These are phyloP conservation scores for Sclerotinia sclerotiorum DNA, from an alignment of 2,329 filamentous ascomycete species.

Conservation along the genomic window DNA sequence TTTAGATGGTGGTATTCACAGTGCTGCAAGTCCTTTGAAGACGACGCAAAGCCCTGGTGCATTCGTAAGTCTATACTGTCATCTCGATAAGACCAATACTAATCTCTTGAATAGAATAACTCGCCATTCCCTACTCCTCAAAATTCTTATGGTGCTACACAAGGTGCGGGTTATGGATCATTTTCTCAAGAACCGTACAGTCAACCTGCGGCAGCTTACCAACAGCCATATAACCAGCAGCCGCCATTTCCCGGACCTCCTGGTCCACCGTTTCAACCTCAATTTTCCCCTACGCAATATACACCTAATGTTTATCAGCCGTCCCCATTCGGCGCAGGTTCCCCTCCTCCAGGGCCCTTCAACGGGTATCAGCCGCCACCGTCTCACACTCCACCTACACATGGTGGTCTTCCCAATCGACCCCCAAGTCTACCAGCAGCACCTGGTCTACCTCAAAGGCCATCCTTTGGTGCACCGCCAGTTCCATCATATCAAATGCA, in stretches of 20 bases:
- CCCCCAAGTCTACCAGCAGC: constrained; percentile 55
- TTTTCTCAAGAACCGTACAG: constrained; percentile 41
- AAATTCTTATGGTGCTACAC: constrained; percentile 34
- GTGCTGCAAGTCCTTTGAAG: constrained; percentile 49
- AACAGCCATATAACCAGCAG: constrained; percentile 43
- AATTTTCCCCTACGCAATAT: constrained; percentile 40
- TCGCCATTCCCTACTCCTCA: constrained; percentile 39
- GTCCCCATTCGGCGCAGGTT: constrained; percentile 35
- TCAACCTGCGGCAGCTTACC: constrained; percentile 45
- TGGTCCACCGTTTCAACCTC: constrained; percentile 38
- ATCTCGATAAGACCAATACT: constrained; percentile 19
- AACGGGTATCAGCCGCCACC: constrained; percentile 46
- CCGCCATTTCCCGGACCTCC: constrained; percentile 41
- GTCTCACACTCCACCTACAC: constrained; percentile 43
- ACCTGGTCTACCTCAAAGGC: constrained; percentile 60
- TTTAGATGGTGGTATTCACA: constrained; percentile 32
- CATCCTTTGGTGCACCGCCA: constrained; percentile 53
- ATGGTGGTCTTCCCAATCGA: constrained; percentile 48
- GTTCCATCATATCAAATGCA: constrained; percentile 52
- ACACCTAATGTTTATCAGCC: constrained; percentile 27
- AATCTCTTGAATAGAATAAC: constrained; percentile 35
- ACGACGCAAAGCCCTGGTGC: constrained; percentile 50
- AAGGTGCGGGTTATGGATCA: constrained; percentile 41
- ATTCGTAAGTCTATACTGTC: constrained; percentile 54
- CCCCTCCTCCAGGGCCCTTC: constrained; percentile 45